These are phyloP conservation scores for Entomophthora muscae DNA, from an alignment of 371 early-diverging fungal species.

Conservation along the genomic window DNA sequence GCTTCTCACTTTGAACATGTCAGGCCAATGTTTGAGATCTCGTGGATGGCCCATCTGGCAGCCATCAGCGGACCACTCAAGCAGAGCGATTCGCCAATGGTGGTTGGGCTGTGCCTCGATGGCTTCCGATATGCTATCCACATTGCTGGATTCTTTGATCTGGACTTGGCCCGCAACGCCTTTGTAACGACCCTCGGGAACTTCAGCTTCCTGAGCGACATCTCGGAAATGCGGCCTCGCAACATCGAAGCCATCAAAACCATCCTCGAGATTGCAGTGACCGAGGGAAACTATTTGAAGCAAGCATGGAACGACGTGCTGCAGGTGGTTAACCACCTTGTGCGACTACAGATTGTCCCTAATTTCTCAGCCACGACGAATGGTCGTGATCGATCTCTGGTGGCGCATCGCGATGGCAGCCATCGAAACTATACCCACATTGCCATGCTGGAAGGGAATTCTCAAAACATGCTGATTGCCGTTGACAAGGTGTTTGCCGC, in stretches of 20 bases:
- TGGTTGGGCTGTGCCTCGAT: conserved; percentile 43
- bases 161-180: conserved; percentile 73
- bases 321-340: conserved; percentile 76
- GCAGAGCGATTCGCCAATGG: conserved; percentile 55
- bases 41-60: conserved; percentile 81
- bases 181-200: conserved; percentile 77
- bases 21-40: conserved; percentile 75
- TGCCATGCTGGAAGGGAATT: conserved; percentile 11
- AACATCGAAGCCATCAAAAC: conserved; percentile 76
- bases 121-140: conserved; percentile 68
- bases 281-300: conserved; percentile 63
- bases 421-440: conserved; percentile 6
- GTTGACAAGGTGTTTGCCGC: conserved; percentile 50
- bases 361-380: conserved; percentile 9
- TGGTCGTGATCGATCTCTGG: conserved; percentile 3
- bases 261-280: conserved; percentile 63
- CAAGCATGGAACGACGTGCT: conserved; percentile 84
- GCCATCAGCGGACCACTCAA: conserved; percentile 71
- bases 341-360: conserved; percentile 47
- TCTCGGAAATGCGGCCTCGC: conserved; percentile 70
- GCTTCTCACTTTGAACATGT: conserved; percentile 79
- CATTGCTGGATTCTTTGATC: conserved; percentile 67
- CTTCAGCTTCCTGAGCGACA: conserved; percentile 62
- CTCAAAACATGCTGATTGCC: conserved; percentile 40
- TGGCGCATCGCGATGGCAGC: conserved; percentile 2